Base-by-base conservation (phyloP, 495 filamentous ascomycete genomes). In the Penicillium samsonianum region DNA sequence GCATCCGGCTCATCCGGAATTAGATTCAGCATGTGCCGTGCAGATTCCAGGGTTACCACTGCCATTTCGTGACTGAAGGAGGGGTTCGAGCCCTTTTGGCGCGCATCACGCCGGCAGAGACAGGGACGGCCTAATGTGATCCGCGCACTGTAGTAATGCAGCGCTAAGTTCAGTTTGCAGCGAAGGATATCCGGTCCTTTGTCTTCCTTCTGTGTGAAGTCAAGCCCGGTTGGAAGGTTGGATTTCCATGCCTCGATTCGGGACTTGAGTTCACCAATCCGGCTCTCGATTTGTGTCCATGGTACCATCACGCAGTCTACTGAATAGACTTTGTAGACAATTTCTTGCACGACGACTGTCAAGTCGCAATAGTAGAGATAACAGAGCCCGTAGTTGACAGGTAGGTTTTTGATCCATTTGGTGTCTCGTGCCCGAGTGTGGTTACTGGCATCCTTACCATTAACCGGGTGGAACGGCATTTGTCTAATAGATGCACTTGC, bases 41-140 rank as follows among this genome's bases (percentile, higher is more conserved):
- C 85, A 35, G 85, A 81, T 5, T 78, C 64, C 2, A 89, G 73
- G 40, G 84, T 84, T 2, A 73, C 64, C 25, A 77, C 69, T 4
- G 84, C 85, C 59, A 81, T 78, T 31, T 78, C 74, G 42, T 80
- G 79, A 59, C 84, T 84, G 62, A 87, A 87, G 14, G 72, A 53
- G 67, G 10, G 69, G 55, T 43, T 53, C 59, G n/a, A 60, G 20
- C 23, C 59, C 19, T 65, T 68, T 49, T 70, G 74, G 51, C 80
- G 75, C 62, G 59, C 74, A 50, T 87, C 84, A 12, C 84, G 71
- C 8, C 81, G 77, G 61, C 85, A 88, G 14, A 89, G 75, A 68
- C 83, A 87, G 4, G 87, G 87, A 9, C 87, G 83, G 40, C 81
- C 82, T 22, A 86, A 73, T 12, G 87, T 79, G 43, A 87, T 85